Conservation (phyloP, 192 early-diverging fungal species). For the Backusella westeae region DNA sequence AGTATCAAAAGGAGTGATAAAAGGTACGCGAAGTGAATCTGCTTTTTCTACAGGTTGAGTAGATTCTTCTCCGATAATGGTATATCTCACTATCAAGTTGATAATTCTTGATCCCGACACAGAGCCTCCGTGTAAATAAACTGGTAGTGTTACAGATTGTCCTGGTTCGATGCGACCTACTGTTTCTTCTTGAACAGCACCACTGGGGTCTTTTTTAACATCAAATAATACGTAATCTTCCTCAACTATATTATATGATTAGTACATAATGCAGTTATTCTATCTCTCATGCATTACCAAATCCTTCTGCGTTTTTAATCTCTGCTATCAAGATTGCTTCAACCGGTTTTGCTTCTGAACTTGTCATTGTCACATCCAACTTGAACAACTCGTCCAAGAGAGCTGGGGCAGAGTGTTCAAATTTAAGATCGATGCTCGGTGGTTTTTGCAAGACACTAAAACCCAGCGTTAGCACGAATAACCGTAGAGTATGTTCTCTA, state of each 20-base stretch:
- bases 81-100: slow-evolving; percentile 39
- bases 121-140: slow-evolving; percentile 36
- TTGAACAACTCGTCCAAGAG: slow-evolving; percentile 68
- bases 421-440: slow-evolving; percentile 56
- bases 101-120: slow-evolving; percentile 24
- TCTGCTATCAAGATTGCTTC: slow-evolving; percentile 60
- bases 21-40: slow-evolving; percentile 53
- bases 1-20: slow-evolving; percentile 54
- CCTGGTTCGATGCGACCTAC: slow-evolving; percentile 48
- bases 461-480: background rate
- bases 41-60: slow-evolving; percentile 52
- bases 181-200: slow-evolving; percentile 22
- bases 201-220: slow-evolving; percentile 9
- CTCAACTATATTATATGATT: slow-evolving; percentile 9
- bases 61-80: slow-evolving; percentile 31
- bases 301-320: slow-evolving; percentile 47
- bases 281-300: slow-evolving; percentile 19
- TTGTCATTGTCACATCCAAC: slow-evolving; percentile 58
- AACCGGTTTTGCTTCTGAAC: slow-evolving; percentile 59
- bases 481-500: background rate
- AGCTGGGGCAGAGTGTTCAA: slow-evolving; percentile 56
- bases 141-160: slow-evolving; percentile 9
- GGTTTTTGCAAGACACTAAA: slow-evolving; percentile 55
- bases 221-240: slow-evolving; percentile 20
- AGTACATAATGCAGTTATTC: background rate